Percentiles rank a stretch among this genome's conserved stretches.
Conservation (phyloP, 2,329 filamentous ascomycete genomes). For the Neophaeococcomyces aloes region DNA sequence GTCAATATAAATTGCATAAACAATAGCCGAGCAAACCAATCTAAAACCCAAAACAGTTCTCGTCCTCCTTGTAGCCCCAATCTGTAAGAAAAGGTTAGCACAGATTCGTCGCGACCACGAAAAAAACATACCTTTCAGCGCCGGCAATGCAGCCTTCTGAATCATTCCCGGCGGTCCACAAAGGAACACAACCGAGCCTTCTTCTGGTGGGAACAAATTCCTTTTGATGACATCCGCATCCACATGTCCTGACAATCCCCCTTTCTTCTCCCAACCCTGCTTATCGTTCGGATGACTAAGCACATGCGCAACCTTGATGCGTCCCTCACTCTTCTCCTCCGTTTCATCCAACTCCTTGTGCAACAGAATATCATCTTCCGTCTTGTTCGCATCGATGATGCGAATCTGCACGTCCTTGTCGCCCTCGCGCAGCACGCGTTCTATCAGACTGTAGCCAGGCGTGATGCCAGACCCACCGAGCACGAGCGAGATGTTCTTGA, state of each 20-base stretch:
- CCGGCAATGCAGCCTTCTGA: conserved; percentile 41
- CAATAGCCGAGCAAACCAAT: neutral
- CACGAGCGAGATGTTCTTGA: conserved; percentile 38
- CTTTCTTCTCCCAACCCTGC: conserved; percentile 28
- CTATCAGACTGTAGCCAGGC: conserved; percentile 42
- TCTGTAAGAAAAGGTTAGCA: conserved; percentile 15
- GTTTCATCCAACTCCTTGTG: conserved; percentile 34
- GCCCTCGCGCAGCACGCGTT: conserved; percentile 29
- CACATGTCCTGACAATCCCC: conserved; percentile 36
- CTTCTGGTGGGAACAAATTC: conserved; percentile 33
- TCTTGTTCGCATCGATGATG: conserved; percentile 41
- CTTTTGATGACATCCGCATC: conserved; percentile 33
- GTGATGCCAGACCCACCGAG: conserved; percentile 44
- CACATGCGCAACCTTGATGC: conserved; percentile 39
- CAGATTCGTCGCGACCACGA: neutral
- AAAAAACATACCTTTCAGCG: conserved; percentile 26
- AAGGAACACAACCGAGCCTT: conserved; percentile 36
- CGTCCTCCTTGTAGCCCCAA: conserved; percentile 37
- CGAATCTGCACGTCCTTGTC: conserved; percentile 31
- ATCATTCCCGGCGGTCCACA: conserved; percentile 44
- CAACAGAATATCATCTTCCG: conserved; percentile 39
- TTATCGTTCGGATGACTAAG: conserved; percentile 34
- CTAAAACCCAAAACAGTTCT: conserved; percentile 37
- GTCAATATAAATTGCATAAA: neutral
- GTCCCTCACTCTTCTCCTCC: conserved; percentile 28